Base-by-base conservation (phyloP, 768 basidiomycete species). In the Clitopilus passeckerianus region DNA sequence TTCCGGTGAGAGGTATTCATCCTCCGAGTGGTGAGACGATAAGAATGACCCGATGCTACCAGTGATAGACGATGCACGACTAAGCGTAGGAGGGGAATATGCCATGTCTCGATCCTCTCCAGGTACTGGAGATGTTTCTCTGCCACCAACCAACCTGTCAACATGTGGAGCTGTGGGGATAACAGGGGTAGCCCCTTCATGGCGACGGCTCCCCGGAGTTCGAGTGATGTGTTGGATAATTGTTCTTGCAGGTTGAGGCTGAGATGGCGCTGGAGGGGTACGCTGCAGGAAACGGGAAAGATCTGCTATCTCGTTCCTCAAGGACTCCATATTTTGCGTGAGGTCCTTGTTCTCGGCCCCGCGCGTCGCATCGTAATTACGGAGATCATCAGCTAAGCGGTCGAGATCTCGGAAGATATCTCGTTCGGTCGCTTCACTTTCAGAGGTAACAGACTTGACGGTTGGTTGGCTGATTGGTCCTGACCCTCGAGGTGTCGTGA, bases 21-120 rank as follows among this genome's bases (percentile, higher is more conserved):
- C 90, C 58, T 93, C 91, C 0, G 91, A 93, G 62, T 92, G 87
- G 61, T 89, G 87, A 0, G 81, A 82, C 1, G 81, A 81, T 34
- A 82, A 59, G 64, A 75, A 82, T 0, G 78, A 81, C 0, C 66
- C 64, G 24, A 76, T 65, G 58, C 76, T 77, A 63, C 75, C 78
- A 15, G 73, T 75, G n/a, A 69, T 73, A 61, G 77, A 80, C 1
- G 73, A 69, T 8, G 73, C 69, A 52, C 78, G 75, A 50, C 70
- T 69, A 22, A 79, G 66, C 24, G 70, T 66, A 14, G 66, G 65
- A 57, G 71, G 65, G 57, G 71, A 60, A 60, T 74, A 65, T 46
- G 68, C 60, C 8, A 67, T 66, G 53, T 69, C 46, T 35, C 59
- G 65, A 34, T 66, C 67, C 10, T 64, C 59, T 20, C 66, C 58